A percentile compares a stretch with the other conserved stretches of the same genome.
These are phyloP conservation scores for Amborella trichopoda DNA, from an alignment of 164 flowering plant genomes.

Conservation along the genomic window DNA sequence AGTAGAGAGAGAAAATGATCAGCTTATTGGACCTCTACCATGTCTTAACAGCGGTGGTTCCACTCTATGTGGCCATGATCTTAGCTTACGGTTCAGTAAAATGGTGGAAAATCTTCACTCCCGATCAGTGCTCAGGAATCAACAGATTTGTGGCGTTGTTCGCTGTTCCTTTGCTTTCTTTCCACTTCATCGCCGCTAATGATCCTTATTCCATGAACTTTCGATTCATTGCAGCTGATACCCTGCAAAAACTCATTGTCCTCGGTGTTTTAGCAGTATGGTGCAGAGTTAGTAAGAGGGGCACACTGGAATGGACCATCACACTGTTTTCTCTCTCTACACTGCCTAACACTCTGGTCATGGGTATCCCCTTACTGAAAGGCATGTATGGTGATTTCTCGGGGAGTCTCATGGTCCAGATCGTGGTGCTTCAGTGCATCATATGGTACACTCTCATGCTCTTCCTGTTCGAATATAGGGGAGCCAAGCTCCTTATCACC, in stretches of 20 bases:
- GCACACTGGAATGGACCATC: slow-evolving; percentile 71
- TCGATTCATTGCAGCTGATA: slow-evolving; percentile 81
- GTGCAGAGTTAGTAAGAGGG: slow-evolving; percentile 39
- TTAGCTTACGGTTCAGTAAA: slow-evolving; percentile 91
- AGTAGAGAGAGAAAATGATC: too few species aligned
- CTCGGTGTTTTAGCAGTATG: slow-evolving; percentile 36
- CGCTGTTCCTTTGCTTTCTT: slow-evolving; percentile 89
- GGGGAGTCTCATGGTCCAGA: slow-evolving; percentile 80
- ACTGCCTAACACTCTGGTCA: slow-evolving; percentile 85
- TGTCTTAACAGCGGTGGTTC: slow-evolving; percentile 91
- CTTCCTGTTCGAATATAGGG: slow-evolving; percentile 78
- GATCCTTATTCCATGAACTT: slow-evolving; percentile 73
- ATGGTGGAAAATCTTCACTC: slow-evolving; percentile 93
- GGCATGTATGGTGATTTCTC: slow-evolving; percentile 82
- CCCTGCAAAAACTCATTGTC: slow-evolving; percentile 76
- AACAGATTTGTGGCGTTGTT: slow-evolving; percentile 91
- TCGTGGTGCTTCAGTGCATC: slow-evolving; percentile 84
- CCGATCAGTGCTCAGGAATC: slow-evolving; percentile 93
- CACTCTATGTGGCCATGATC: slow-evolving; percentile 95
- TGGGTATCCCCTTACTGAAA: slow-evolving; percentile 84
- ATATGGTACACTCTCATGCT: slow-evolving; percentile 94
- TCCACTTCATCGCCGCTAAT: slow-evolving; percentile 80
- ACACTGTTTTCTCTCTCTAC: slow-evolving; percentile 80
- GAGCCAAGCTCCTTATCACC: slow-evolving; percentile 60
- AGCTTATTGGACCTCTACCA: slow-evolving; percentile 65